Percentiles rank a stretch among this genome's conserved stretches.
These are phyloP conservation scores for Penicillium turbatum DNA, from an alignment of 495 filamentous ascomycete species.

Conservation along the genomic window DNA sequence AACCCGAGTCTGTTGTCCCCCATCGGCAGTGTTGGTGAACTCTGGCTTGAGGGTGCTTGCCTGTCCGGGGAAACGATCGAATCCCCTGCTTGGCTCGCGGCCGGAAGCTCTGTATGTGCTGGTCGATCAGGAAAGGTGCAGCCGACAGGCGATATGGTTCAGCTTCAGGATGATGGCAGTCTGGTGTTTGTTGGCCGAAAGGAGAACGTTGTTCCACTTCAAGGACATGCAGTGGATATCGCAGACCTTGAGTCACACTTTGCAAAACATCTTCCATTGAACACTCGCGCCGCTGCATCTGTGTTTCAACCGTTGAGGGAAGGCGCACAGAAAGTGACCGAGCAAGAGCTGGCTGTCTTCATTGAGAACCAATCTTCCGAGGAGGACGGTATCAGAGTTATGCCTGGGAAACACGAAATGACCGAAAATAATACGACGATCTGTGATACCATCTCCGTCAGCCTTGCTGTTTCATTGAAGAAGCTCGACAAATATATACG, in stretches of 20 bases:
- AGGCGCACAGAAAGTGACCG: not conserved
- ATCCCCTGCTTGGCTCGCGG: slow-evolving; percentile 33
- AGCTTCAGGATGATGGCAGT: slow-evolving; percentile 26
- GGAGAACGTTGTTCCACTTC: slow-evolving; percentile 25
- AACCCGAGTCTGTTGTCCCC: slow-evolving; percentile 30
- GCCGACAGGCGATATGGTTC: slow-evolving; percentile 34
- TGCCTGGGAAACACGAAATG: slow-evolving; percentile 19
- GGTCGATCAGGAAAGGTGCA: slow-evolving; percentile 29
- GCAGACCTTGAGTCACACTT: slow-evolving; percentile 31
- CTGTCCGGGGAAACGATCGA: slow-evolving; percentile 23
- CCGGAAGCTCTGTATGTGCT: slow-evolving; percentile 24
- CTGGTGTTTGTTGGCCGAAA: slow-evolving; percentile 31
- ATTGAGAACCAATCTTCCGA: slow-evolving; percentile 23
- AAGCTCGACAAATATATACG: slow-evolving; percentile 34
- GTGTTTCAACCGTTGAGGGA: slow-evolving; percentile 19
- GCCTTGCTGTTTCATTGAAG: slow-evolving; percentile 26
- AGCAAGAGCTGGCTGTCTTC: slow-evolving; percentile 27
- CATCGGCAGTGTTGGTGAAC: slow-evolving; percentile 32
- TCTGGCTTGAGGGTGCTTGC: slow-evolving; percentile 29
- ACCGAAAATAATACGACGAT: slow-evolving; percentile 4
- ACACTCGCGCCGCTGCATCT: slow-evolving; percentile 23
- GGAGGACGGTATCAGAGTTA: slow-evolving; percentile 22
- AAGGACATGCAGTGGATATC: slow-evolving; percentile 37
- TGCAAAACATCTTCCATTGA: slow-evolving; percentile 23
- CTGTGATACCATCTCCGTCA: slow-evolving; percentile 17